Percentiles rank a stretch among this genome's conserved stretches.
Conservation (phyloP, 2,329 filamentous ascomycete species). For the Epichloe aotearoae region DNA sequence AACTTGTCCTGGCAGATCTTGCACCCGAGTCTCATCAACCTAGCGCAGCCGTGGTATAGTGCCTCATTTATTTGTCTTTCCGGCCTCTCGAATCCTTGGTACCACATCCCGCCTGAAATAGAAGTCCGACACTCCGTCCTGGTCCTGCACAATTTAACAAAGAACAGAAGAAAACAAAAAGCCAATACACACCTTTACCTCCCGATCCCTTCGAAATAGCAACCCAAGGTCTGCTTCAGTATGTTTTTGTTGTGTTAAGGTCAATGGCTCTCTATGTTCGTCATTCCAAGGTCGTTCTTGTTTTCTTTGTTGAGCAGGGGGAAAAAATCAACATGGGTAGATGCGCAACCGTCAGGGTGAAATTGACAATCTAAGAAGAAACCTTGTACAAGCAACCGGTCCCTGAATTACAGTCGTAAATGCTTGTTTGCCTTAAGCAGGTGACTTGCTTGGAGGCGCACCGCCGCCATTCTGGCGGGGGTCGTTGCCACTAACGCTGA, state of each 20-base stretch:
- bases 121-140: conserved; percentile 26
- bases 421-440: conserved; percentile 29
- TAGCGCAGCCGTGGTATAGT: conserved; percentile 24
- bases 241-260: conserved; percentile 25
- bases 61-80: conserved; percentile 27
- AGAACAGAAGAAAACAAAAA: conserved; percentile 15
- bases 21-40: conserved; percentile 19
- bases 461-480: conserved; percentile 48
- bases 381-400: conserved; percentile 14
- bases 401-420: neutral
- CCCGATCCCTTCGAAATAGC: conserved; percentile 25
- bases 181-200: conserved; percentile 21
- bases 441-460: conserved; percentile 45
- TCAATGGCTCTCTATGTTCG: conserved; percentile 33
- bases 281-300: conserved; percentile 26
- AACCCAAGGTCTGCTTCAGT: conserved; percentile 26
- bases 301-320: conserved; percentile 11
- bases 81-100: conserved; percentile 18
- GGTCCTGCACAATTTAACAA: conserved; percentile 9
- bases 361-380: conserved; percentile 14
- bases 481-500: conserved; percentile 56
- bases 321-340: conserved; percentile 15
- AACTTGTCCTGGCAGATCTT: conserved; percentile 17
- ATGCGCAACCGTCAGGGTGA: conserved; percentile 10
- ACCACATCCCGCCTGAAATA: conserved; percentile 23